Evolutionary conservation across 1,139 yeast genomes (phyloP).

Genomic region (Debaryomycetaceae sp.): DNA sequence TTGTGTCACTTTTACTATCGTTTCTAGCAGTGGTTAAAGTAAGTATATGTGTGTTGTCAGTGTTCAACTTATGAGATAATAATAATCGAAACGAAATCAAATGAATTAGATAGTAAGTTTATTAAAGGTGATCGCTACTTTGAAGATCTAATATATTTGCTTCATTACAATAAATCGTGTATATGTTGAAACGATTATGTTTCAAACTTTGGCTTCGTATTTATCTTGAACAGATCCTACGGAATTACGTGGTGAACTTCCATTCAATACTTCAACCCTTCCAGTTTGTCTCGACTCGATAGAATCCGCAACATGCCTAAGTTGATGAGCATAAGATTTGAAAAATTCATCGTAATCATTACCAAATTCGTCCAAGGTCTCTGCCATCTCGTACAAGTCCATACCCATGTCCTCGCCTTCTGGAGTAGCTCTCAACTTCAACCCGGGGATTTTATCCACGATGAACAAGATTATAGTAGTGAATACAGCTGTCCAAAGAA

Average conservation of each 20-base stretch:
- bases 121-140: too few species aligned
- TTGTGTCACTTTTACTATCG: too few species aligned
- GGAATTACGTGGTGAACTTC: constrained; percentile 5
- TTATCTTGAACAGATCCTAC: not conserved
- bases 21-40: too few species aligned
- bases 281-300: constrained; percentile 10
- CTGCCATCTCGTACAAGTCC: constrained; percentile 36
- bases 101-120: too few species aligned
- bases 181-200: not conserved
- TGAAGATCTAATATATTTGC: too few species aligned
- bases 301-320: constrained; percentile 13
- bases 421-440: constrained; percentile 36
- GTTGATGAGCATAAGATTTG: constrained; percentile 13
- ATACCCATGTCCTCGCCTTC: constrained; percentile 48
- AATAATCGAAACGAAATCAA: too few species aligned
- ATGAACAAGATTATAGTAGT: constrained; percentile 38
- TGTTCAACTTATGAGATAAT: too few species aligned
- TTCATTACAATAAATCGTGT: too few species aligned
- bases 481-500: constrained; percentile 39
- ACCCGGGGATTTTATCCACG: constrained; percentile 46
- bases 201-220: constrained; percentile 1
- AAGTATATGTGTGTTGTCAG: too few species aligned
- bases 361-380: constrained; percentile 27
- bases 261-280: constrained; percentile 16
- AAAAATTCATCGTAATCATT: constrained; percentile 21